These are phyloP conservation scores for Pseudocohnilembus persalinus DNA, from an alignment of 169 alveolate species.

Conservation along the genomic window DNA sequence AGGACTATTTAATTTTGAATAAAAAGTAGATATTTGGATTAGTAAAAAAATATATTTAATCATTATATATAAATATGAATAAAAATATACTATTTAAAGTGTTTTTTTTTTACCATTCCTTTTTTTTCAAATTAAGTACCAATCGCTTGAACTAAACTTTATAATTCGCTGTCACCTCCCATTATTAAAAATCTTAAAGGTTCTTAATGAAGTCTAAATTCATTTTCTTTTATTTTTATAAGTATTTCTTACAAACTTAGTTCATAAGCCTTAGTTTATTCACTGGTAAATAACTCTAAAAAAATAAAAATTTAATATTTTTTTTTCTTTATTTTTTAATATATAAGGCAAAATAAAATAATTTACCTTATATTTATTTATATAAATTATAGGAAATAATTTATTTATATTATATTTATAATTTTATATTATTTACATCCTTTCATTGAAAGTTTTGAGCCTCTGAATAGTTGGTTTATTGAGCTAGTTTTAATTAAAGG, in stretches of 20 bases:
- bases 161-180: constrained; percentile 43
- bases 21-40: too few species aligned
- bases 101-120: too few species aligned
- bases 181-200: constrained; percentile 42
- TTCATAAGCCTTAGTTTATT: background rate
- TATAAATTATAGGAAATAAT: background rate
- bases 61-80: too few species aligned
- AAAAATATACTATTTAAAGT: too few species aligned
- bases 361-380: background rate
- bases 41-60: too few species aligned
- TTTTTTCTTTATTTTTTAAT: too few species aligned
- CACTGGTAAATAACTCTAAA: constrained; percentile 4
- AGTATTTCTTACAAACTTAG: background rate
- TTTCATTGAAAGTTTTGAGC: too few species aligned
- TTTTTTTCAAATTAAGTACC: constrained; percentile 14
- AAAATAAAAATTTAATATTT: too few species aligned
- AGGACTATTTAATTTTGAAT: too few species aligned
- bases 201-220: constrained; percentile 28
- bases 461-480: too few species aligned
- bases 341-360: too few species aligned
- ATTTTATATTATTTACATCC: too few species aligned
- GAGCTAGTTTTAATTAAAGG: background rate
- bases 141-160: constrained; percentile 23
- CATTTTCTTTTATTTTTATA: background rate
- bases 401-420: background rate